Conservation (phyloP, 169 alveolate genomes). For the Plasmodium chabaudi region DNA sequence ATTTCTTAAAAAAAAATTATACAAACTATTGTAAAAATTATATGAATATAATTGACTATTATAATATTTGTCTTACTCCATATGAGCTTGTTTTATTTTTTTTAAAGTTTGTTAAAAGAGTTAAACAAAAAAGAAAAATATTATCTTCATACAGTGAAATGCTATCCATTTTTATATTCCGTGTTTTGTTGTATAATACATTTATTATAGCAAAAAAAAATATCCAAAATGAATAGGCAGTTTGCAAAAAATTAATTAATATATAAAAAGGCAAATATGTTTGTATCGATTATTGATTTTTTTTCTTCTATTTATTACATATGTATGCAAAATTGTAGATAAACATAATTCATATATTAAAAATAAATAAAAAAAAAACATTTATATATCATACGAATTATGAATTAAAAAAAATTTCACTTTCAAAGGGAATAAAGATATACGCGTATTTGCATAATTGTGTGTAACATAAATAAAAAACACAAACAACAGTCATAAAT, state of each 20-base stretch:
- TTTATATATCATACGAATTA: too few relatives aligned
- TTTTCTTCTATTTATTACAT: too few relatives aligned
- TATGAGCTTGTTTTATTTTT: slow-evolving; percentile 43
- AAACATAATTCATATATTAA: too few relatives aligned
- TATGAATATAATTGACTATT: slow-evolving; percentile 49
- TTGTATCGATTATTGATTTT: too few relatives aligned
- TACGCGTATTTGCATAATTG: too few relatives aligned
- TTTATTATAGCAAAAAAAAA: slow-evolving; percentile 30
- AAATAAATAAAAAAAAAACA: too few relatives aligned
- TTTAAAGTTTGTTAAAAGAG: slow-evolving; percentile 46
- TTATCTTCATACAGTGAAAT: slow-evolving; percentile 26
- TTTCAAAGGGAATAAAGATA: too few relatives aligned
- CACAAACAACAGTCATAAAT: too few relatives aligned
- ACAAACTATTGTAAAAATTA: slow-evolving; percentile 34
- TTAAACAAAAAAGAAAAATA: slow-evolving; percentile 29
- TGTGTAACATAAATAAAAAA: too few relatives aligned
- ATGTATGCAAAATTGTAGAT: too few relatives aligned
- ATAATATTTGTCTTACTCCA: slow-evolving; percentile 46
- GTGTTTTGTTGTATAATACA: slow-evolving; percentile 25
- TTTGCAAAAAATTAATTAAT: background rate
- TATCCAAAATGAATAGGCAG: background rate
- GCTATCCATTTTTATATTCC: slow-evolving; percentile 59
- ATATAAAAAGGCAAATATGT: background rate
- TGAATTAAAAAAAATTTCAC: too few relatives aligned
- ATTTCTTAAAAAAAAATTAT: slow-evolving; percentile 15